Conservation (phyloP, 129 eudicot genomes). For the Centrapalus pauciflorus region DNA sequence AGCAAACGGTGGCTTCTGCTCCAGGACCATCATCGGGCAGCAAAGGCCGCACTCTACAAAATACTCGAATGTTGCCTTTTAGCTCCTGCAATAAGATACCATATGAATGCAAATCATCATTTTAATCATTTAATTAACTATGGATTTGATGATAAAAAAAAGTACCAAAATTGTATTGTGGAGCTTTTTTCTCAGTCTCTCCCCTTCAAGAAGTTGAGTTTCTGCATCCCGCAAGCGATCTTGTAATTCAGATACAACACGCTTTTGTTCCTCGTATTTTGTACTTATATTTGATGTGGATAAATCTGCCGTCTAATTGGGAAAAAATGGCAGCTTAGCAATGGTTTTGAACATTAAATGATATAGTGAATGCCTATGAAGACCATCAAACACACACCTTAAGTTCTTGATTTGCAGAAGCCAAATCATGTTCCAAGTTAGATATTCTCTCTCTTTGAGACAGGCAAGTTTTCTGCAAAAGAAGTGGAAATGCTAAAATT, state of each 20-base stretch:
- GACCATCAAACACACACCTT: slow-evolving; percentile 23
- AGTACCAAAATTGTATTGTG: slow-evolving; percentile 66
- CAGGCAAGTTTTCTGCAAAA: slow-evolving; percentile 39
- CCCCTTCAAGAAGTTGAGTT: slow-evolving; percentile 48
- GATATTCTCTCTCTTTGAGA: slow-evolving; percentile 40
- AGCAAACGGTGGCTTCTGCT: slow-evolving; percentile 34
- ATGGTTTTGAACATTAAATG: neutral
- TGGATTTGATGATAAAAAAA: neutral
- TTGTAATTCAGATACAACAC: slow-evolving; percentile 29
- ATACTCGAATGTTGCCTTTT: slow-evolving; percentile 65
- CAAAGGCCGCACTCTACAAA: slow-evolving; percentile 63
- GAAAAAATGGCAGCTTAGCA: neutral
- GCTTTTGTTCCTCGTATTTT: slow-evolving; percentile 39
- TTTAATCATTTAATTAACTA: no score
- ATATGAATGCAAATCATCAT: neutral
- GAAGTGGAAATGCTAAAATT: neutral
- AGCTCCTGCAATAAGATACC: slow-evolving; percentile 40
- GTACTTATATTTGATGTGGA: slow-evolving; percentile 40
- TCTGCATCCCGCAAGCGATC: slow-evolving; percentile 47
- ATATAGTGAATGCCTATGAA: neutral
- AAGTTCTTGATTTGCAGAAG: slow-evolving; percentile 38
- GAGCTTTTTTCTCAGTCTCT: slow-evolving; percentile 52
- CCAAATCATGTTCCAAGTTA: slow-evolving; percentile 31
- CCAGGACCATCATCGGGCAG: slow-evolving; percentile 50
- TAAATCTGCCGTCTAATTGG: slow-evolving; percentile 43